phyloP scores from a whole-genome alignment of 2,329 filamentous ascomycete species.

The Venturia effusa region DNA sequence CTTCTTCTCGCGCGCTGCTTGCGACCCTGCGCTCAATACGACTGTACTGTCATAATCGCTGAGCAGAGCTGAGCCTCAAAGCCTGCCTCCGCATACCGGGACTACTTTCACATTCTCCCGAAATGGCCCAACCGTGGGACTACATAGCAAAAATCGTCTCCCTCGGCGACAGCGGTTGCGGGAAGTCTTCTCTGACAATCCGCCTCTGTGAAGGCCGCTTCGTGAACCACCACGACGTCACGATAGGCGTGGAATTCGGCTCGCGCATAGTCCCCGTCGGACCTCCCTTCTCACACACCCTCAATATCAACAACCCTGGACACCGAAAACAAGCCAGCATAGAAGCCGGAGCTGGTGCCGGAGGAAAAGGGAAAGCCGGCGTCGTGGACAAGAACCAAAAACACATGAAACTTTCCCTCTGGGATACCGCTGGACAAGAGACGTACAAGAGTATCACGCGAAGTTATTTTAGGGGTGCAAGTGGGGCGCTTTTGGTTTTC shows the following conservation, averaged over 20 bases:
- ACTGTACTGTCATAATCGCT: not conserved
- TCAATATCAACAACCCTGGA: conserved; percentile 42
- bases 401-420: conserved; percentile 90
- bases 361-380: conserved; percentile 15
- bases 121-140: conserved; percentile 68
- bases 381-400: conserved; percentile 35
- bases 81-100: conserved; percentile 11
- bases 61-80: conserved; percentile 1
- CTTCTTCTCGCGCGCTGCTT: not conserved
- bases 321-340: conserved; percentile 13
- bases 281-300: conserved; percentile 57
- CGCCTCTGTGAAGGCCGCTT: conserved; percentile 95
- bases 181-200: conserved; percentile 86
- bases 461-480: conserved; percentile 81
- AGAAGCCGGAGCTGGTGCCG: conserved; percentile 9
- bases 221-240: conserved; percentile 89
- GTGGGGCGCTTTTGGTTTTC: conserved; percentile 76
- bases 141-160: conserved; percentile 98
- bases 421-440: conserved; percentile 95
- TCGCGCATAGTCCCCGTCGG: conserved; percentile 86
- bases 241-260: conserved; percentile 93
- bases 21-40: too few species aligned
- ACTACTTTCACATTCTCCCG: not conserved
- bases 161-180: conserved; percentile 91
- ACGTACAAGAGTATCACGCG: conserved; percentile 95